phyloP scores from a whole-genome alignment of 2,329 filamentous ascomycete genomes.

The Akanthomyces dipterigenus region DNA sequence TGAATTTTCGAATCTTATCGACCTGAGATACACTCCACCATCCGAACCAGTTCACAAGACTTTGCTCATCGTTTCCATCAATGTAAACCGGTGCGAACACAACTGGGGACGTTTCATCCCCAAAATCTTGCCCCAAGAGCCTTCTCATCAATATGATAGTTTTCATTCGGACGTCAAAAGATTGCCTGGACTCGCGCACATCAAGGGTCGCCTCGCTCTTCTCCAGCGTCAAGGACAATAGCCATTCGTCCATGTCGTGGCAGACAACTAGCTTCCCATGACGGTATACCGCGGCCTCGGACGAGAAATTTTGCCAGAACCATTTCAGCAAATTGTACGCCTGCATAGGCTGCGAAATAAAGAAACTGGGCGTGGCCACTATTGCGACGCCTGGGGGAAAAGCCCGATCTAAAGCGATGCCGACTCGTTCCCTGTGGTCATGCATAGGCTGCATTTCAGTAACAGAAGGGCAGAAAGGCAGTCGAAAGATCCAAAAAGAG shows the following conservation, averaged over 20 bases:
- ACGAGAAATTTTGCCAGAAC: conserved; percentile 22
- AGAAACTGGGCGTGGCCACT: conserved; percentile 36
- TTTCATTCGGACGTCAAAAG: background rate
- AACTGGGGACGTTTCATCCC: conserved; percentile 25
- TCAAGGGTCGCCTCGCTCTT: conserved; percentile 12
- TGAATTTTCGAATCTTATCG: conserved; percentile 47
- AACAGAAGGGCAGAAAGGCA: background rate
- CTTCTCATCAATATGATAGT: conserved; percentile 3
- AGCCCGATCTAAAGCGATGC: conserved; percentile 22
- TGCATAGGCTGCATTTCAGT: conserved; percentile 8
- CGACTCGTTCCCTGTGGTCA: conserved; percentile 3
- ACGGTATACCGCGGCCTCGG: conserved; percentile 9
- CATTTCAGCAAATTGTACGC: conserved; percentile 30
- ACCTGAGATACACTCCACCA: conserved; percentile 47
- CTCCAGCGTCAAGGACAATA: conserved; percentile 21
- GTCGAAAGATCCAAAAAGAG: conserved; percentile 35
- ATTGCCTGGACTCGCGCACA: background rate
- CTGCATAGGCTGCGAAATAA: conserved; percentile 30
- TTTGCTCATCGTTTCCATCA: conserved; percentile 54
- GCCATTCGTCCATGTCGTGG: conserved; percentile 23
- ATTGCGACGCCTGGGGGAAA: conserved; percentile 28
- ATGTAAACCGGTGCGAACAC: conserved; percentile 41
- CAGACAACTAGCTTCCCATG: conserved; percentile 24
- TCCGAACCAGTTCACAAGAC: conserved; percentile 56
- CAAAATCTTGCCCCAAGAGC: background rate